Conservation (phyloP, 169 alveolate species). For the Besnoitia besnoiti region DNA sequence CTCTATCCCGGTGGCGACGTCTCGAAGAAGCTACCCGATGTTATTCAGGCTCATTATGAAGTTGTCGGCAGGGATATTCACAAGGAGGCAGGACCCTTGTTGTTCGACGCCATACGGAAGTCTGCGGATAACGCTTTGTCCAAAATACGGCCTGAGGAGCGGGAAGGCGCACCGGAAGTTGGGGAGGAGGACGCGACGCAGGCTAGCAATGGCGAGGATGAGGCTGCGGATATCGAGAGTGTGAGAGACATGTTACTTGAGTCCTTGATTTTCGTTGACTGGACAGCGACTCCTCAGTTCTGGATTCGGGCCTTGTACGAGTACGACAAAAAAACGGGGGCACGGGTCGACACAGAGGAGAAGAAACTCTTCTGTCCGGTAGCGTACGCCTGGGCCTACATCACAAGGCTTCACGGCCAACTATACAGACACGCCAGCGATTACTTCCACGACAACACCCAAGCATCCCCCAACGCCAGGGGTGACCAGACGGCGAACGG, state of each 20-base stretch:
- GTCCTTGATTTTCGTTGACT: slow-evolving; percentile 23
- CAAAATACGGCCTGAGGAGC: neutral
- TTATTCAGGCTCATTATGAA: neutral
- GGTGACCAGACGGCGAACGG: no score
- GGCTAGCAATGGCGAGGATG: neutral
- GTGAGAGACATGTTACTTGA: slow-evolving; percentile 9
- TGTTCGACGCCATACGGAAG: neutral
- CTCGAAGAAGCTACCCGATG: neutral
- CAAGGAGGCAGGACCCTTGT: neutral
- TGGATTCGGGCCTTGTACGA: slow-evolving; percentile 23
- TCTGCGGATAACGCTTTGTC: neutral
- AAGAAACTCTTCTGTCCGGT: slow-evolving; percentile 39
- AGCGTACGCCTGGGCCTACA: slow-evolving; percentile 50
- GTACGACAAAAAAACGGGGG: neutral
- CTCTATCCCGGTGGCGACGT: slow-evolving; percentile 31
- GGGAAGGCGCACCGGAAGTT: neutral
- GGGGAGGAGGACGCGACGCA: neutral
- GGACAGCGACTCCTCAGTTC: slow-evolving; percentile 23
- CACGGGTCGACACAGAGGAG: neutral
- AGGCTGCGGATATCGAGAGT: neutral
- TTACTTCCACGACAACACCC: neutral
- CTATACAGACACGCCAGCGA: slow-evolving; percentile 37
- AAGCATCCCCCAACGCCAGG: neutral
- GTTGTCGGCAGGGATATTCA: neutral
- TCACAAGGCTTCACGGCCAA: slow-evolving; percentile 47